These are phyloP conservation scores for Colletotrichum plurivorum DNA, from an alignment of 2,329 filamentous ascomycete species.

Conservation along the genomic window DNA sequence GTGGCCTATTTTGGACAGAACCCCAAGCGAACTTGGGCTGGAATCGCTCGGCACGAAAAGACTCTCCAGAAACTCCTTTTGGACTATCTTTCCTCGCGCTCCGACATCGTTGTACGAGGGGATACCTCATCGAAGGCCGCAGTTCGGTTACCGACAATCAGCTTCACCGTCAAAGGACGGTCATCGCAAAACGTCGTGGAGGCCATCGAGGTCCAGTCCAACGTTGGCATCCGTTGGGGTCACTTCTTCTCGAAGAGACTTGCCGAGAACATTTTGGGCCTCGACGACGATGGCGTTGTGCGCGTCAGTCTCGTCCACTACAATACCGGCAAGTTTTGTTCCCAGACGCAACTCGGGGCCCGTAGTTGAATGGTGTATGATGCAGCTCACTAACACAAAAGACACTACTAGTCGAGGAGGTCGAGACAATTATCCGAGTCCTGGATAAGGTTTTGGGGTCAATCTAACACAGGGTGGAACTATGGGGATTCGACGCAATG, in stretches of 20 bases:
- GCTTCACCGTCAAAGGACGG: conserved; percentile 72
- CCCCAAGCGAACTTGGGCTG: conserved; percentile 57
- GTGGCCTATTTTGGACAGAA: conserved; percentile 7
- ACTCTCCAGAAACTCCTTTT: conserved; percentile 71
- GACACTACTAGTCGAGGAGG: neutral
- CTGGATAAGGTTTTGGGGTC: conserved; percentile 14
- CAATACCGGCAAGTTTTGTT: conserved; percentile 70
- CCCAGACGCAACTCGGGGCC: no score
- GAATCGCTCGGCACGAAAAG: conserved; percentile 71
- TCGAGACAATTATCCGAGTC: conserved; percentile 9
- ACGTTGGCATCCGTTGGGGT: conserved; percentile 76
- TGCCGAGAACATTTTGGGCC: conserved; percentile 69
- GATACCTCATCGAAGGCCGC: conserved; percentile 61
- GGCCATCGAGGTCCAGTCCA: conserved; percentile 69
- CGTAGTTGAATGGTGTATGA: neutral
- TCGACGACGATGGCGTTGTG: conserved; percentile 72
- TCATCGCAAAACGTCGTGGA: conserved; percentile 63
- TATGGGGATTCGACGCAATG: neutral
- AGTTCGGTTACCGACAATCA: conserved; percentile 74
- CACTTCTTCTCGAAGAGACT: conserved; percentile 78
- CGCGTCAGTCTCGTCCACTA: conserved; percentile 81
- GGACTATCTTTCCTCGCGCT: conserved; percentile 67
- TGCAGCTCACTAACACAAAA: neutral
- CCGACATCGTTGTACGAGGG: conserved; percentile 71
- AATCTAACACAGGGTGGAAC: neutral